Conservation (phyloP, 805 yeast genomes). For the Pichia membranifaciens region DNA sequence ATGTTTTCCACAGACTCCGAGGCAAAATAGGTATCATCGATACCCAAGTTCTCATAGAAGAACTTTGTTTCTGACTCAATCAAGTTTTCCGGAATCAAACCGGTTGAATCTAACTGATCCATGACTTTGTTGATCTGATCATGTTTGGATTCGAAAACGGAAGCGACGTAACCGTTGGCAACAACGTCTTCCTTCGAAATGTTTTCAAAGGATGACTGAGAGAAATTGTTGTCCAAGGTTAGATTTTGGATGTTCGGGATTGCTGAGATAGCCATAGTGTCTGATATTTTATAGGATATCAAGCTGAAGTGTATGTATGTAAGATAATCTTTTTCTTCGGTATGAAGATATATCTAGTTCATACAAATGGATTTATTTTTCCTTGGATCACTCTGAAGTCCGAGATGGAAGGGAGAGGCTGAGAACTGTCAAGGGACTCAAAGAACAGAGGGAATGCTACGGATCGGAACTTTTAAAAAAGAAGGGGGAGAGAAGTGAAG, state of each 20-base stretch:
- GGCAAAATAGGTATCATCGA: constrained; percentile 88
- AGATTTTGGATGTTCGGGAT: constrained; percentile 16
- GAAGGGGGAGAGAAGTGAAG: too few species aligned
- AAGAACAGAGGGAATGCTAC: too few species aligned
- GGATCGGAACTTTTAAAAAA: too few species aligned
- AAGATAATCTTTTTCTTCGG: too few species aligned
- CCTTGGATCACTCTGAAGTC: too few species aligned
- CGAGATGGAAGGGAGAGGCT: too few species aligned
- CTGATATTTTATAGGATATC: too few species aligned
- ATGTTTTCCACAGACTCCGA: constrained; percentile 76
- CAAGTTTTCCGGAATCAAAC: constrained; percentile 82
- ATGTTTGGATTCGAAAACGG: constrained; percentile 74
- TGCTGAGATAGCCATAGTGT: constrained; percentile 5
- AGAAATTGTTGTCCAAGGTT: constrained; percentile 33
- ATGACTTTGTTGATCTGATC: constrained; percentile 76
- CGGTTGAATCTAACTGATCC: constrained; percentile 73
- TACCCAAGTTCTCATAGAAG: constrained; percentile 84
- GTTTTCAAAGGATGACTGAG: constrained; percentile 31
- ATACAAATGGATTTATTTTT: too few species aligned
- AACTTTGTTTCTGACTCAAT: constrained; percentile 83
- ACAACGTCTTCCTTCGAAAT: constrained; percentile 27
- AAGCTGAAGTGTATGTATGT: too few species aligned
- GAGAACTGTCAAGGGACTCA: too few species aligned
- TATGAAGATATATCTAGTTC: too few species aligned
- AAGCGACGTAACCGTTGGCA: constrained; percentile 59